Conservation (phyloP, 2,329 filamentous ascomycete species). For the Curvularia sp. region DNA sequence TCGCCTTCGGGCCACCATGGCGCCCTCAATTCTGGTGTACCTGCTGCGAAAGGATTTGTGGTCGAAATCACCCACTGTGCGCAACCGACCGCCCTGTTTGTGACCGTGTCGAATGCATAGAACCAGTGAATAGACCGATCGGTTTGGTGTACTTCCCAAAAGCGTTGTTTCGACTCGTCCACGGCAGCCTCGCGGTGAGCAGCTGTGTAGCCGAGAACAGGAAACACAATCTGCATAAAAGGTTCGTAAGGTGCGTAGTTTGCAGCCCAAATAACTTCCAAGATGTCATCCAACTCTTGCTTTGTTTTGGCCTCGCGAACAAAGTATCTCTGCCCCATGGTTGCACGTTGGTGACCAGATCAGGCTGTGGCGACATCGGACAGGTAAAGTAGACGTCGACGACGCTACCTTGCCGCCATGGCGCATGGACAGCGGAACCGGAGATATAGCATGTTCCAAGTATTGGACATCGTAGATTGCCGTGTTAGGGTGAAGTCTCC, state of each 20-base stretch:
- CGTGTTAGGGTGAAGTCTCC: conserved; percentile 31
- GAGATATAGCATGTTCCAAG: conserved; percentile 33
- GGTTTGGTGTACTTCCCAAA: conserved; percentile 39
- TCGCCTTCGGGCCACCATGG: conserved; percentile 49
- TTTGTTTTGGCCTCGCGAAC: conserved; percentile 37
- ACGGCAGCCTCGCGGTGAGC: conserved; percentile 38
- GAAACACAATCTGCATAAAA: conserved; percentile 46
- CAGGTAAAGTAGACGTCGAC: conserved; percentile 23
- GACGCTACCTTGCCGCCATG: conserved; percentile 24
- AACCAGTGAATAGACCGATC: conserved; percentile 45
- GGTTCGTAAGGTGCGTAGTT: conserved; percentile 49
- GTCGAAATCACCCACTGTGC: conserved; percentile 43
- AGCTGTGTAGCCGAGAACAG: conserved; percentile 39
- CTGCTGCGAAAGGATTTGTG: conserved; percentile 43
- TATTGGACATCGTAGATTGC: conserved; percentile 34
- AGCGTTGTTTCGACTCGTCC: conserved; percentile 40
- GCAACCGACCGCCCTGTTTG: conserved; percentile 36
- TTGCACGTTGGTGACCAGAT: conserved; percentile 20
- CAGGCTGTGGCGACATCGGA: conserved; percentile 34
- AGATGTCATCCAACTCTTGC: conserved; percentile 41
- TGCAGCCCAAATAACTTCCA: conserved; percentile 47
- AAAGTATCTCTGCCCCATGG: conserved; percentile 33
- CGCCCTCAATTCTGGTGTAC: conserved; percentile 34
- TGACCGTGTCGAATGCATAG: conserved; percentile 38
- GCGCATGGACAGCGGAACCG: conserved; percentile 33